A percentile compares a stretch with the other conserved stretches of the same genome.
Evolutionary conservation across 1,284 basidiomycete species (phyloP).

Genomic region (Spongispora temasekensis): DNA sequence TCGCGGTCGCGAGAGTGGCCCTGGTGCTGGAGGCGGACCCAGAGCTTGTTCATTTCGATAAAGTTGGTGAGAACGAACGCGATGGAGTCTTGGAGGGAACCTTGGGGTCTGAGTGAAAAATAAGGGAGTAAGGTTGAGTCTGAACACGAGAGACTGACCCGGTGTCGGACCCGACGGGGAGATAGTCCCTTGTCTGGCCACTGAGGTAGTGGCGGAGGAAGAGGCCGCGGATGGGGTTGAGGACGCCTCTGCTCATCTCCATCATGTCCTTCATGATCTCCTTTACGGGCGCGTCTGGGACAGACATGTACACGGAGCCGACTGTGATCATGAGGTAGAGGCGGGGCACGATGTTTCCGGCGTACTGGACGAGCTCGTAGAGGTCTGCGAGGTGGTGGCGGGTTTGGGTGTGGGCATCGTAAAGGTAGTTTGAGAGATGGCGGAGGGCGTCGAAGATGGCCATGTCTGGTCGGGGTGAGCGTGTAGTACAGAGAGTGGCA

Average conservation of each 20-base stretch:
- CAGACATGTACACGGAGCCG: constrained; percentile 96
- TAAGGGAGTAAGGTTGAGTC: not conserved
- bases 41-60: constrained; percentile 99
- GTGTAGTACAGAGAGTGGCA: not conserved
- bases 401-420: constrained; percentile 87
- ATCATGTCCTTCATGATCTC: constrained; percentile 99
- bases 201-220: constrained; percentile 94
- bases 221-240: constrained; percentile 90
- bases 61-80: constrained; percentile 95
- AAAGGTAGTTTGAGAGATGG: constrained; percentile 92
- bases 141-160: constrained; percentile 58
- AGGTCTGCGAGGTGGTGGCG: constrained; percentile 94
- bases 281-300: constrained; percentile 92
- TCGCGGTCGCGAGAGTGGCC: constrained; percentile 94
- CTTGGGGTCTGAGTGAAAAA: constrained; percentile 61
- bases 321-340: constrained; percentile 98
- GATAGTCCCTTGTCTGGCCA: constrained; percentile 90
- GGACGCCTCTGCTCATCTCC: constrained; percentile 95
- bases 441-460: constrained; percentile 93
- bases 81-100: constrained; percentile 91
- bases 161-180: constrained; percentile 82
- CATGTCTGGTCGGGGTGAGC: constrained; percentile 66
- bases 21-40: constrained; percentile 95
- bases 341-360: constrained; percentile 91
- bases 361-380: constrained; percentile 97